These are phyloP conservation scores for Lophiotrema nucula DNA, from an alignment of 495 filamentous ascomycete species.

Conservation along the genomic window DNA sequence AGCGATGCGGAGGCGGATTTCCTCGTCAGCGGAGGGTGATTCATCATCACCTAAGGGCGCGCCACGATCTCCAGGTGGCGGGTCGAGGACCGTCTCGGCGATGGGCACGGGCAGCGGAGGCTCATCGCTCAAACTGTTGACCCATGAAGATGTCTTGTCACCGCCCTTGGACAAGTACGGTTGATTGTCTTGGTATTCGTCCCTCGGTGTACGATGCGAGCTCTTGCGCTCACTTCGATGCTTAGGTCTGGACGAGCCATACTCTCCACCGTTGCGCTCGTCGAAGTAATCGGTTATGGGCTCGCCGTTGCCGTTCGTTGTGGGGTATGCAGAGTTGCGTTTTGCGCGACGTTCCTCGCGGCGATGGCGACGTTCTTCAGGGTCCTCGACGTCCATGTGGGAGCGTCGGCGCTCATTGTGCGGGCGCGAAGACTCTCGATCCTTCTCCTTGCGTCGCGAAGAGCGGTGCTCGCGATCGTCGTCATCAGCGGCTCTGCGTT, in stretches of 20 bases:
- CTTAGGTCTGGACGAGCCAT: neutral
- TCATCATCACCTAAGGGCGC: conserved; percentile 28
- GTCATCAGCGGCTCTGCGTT: conserved; percentile 25
- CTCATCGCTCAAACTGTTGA: conserved; percentile 28
- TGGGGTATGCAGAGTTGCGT: conserved; percentile 25
- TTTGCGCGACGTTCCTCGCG: conserved; percentile 26
- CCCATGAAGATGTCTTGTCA: conserved; percentile 38
- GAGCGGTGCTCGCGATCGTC: conserved; percentile 26
- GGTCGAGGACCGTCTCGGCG: conserved; percentile 34
- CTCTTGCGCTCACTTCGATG: neutral
- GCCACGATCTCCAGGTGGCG: conserved; percentile 5
- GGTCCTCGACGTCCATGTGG: conserved; percentile 33
- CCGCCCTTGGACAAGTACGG: conserved; percentile 34
- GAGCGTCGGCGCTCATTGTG: conserved; percentile 26
- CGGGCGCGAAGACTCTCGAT: conserved; percentile 23
- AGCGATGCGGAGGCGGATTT: conserved; percentile 27
- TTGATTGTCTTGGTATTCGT: conserved; percentile 1
- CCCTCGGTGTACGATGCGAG: conserved; percentile 9
- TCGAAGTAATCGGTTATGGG: conserved; percentile 36
- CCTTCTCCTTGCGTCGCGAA: conserved; percentile 33
- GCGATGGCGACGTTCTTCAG: conserved; percentile 26
- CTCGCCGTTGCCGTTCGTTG: conserved; percentile 21
- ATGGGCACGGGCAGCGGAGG: conserved; percentile 33
- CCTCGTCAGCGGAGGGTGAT: conserved; percentile 28
- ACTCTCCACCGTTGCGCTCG: conserved; percentile 25